phyloP scores from a whole-genome alignment of 163 green algal species.

The Volvox carteri region DNA sequence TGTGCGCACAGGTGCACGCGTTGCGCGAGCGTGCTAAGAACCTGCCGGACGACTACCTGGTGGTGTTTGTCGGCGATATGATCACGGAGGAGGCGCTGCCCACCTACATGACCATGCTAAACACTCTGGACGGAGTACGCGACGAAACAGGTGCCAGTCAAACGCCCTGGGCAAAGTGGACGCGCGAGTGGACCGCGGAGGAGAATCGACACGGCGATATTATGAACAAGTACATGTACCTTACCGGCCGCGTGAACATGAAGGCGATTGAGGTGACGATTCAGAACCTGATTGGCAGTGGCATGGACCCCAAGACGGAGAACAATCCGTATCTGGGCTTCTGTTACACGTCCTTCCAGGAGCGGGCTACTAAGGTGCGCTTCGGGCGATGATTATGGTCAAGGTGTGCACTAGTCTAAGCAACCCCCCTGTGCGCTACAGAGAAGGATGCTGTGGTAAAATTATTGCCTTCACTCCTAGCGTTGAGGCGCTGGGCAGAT shows the following conservation, averaged over 20 bases:
- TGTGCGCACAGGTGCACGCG: slow-evolving; percentile 84
- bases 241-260: slow-evolving; percentile 90
- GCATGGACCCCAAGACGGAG: slow-evolving; percentile 99
- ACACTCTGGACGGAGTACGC: slow-evolving; percentile 96
- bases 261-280: slow-evolving; percentile 95
- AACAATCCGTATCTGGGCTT: slow-evolving; percentile 99
- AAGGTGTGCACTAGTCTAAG: too few species aligned
- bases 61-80: slow-evolving; percentile 97
- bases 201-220: slow-evolving; percentile 98
- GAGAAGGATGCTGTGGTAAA: too few species aligned
- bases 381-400: too few species aligned
- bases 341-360: slow-evolving; percentile 98
- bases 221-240: slow-evolving; percentile 82
- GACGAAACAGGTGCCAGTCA: slow-evolving; percentile 88
- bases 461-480: too few species aligned
- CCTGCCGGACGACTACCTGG: slow-evolving; percentile 96
- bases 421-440: too few species aligned
- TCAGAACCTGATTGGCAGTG: slow-evolving; percentile 95
- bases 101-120: slow-evolving; percentile 99
- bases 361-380: slow-evolving; percentile 94
- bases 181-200: slow-evolving; percentile 93
- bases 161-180: slow-evolving; percentile 89
- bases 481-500: too few species aligned
- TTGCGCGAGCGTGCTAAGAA: slow-evolving; percentile 84
- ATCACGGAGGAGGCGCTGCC: slow-evolving; percentile 99